phyloP scores from a whole-genome alignment of 768 basidiomycete species.

The Pleurotus ostreatus region DNA sequence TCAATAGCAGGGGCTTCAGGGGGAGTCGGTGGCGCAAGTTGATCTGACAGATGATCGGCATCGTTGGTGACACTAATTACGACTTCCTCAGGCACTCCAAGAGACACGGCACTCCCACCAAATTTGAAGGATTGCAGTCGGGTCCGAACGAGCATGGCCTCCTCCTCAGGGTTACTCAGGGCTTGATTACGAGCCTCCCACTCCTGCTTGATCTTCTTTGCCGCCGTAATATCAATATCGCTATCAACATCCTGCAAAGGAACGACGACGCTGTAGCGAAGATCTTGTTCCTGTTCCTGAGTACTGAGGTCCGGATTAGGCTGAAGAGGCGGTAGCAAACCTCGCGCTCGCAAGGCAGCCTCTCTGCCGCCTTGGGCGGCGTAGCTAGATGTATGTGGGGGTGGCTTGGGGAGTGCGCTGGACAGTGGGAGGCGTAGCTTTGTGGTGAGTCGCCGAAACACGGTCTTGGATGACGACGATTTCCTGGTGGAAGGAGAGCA shows the following conservation, averaged over 20 bases:
- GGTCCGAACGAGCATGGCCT: constrained; percentile 10
- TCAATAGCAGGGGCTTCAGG: not conserved
- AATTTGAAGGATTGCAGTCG: constrained; percentile 33
- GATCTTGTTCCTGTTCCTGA: constrained; percentile 34
- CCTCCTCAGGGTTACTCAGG: constrained; percentile 14
- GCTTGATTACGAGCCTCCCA: constrained; percentile 43
- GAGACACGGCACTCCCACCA: constrained; percentile 20
- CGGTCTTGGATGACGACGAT: constrained; percentile 12
- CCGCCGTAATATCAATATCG: constrained; percentile 33
- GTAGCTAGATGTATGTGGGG: constrained; percentile 17
- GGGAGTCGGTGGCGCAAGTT: constrained; percentile 1
- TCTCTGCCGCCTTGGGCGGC: constrained; percentile 37
- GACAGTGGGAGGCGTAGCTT: constrained; percentile 16
- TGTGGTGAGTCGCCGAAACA: constrained; percentile 29
- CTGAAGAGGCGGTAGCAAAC: constrained; percentile 46
- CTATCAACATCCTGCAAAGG: constrained; percentile 11
- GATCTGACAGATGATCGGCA: constrained; percentile 1
- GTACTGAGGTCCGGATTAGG: constrained; percentile 39
- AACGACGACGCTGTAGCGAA: constrained; percentile 29
- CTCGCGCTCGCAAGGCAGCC: constrained; percentile 58
- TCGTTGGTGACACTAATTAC: constrained; percentile 1
- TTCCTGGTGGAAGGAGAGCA: not conserved
- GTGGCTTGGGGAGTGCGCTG: constrained; percentile 11
- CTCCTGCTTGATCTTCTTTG: constrained; percentile 47
- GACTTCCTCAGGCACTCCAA: not conserved